Base-by-base conservation (phyloP, 2,329 filamentous ascomycete species). In the Claviceps paspali region DNA sequence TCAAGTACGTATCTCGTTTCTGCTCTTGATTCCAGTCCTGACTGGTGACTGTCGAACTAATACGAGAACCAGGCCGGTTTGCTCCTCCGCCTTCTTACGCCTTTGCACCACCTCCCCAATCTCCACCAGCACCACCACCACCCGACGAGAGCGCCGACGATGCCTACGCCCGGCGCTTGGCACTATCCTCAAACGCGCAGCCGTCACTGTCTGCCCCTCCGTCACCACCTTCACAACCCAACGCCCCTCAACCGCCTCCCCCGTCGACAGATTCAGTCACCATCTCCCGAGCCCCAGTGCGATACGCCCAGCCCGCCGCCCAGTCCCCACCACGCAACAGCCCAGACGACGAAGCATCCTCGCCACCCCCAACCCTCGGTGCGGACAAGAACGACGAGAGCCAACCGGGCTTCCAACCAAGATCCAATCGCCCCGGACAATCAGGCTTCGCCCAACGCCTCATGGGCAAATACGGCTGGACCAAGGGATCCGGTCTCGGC, bases 381-480 rank as follows among this genome's bases (percentile, higher is more conserved):
- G 59, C 19, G 23, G n/a, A 61, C 41, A 52, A 26, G 21, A 23
- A 18, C 29, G 5, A 52, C 56, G 6, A 54, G 5, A 51, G 57
- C 30, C 52, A 61, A 38, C 50, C 55, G 10, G 55, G 64, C 12
- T 33, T 45, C 26, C 70, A 63, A 12, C 43, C 41, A 33, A 72
- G 73, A 27, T 79, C 78, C 29, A 73, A 64, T 39, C 75, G 78
- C 3, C 85, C 86, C 0, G 84, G 85, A 12, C 82, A 93, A 56
- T 73, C 77, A 45, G 82, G 79, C 36, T 94, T 94, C 56, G 91
- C 85, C 0, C 75, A 86, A 46, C 80, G 86, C 24, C 72, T 96
- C 39, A 85, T 98, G 76, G 73, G 76, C 43, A 96, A 95, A 55
- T 91, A 94, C 60, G 91, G 91, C 38, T 96, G 87, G 83, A 79